phyloP scores from a whole-genome alignment of 371 early-diverging fungal genomes.

The Capniomyces stellatus region DNA sequence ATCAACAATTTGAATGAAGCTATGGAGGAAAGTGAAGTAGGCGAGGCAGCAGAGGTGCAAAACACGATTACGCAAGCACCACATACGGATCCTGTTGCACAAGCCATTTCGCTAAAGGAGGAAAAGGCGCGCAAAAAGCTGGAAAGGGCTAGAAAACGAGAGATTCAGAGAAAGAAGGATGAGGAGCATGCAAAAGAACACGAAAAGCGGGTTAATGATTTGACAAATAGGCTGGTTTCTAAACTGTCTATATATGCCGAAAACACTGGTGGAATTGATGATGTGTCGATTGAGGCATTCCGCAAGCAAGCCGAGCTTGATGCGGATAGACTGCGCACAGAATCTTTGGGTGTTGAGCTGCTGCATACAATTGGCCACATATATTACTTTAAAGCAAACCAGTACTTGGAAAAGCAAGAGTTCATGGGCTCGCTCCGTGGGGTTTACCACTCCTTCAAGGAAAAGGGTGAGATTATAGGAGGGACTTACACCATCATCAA shows the following conservation, averaged over 20 bases:
- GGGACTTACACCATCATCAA: conserved; percentile 78
- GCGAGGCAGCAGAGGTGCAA: not conserved
- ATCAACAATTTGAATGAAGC: conserved; percentile 54
- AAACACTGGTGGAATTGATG: conserved; percentile 27
- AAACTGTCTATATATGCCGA: conserved; percentile 68
- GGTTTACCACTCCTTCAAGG: conserved; percentile 43
- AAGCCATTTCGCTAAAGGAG: conserved; percentile 10
- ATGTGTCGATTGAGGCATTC: conserved; percentile 38
- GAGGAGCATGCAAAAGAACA: conserved; percentile 46
- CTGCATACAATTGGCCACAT: conserved; percentile 82
- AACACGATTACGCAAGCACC: conserved; percentile 15
- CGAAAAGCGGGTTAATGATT: conserved; percentile 45
- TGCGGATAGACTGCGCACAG: conserved; percentile 69
- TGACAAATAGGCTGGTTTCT: conserved; percentile 44
- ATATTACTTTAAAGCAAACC: conserved; percentile 66
- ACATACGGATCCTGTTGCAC: not conserved
- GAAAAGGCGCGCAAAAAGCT: conserved; percentile 42
- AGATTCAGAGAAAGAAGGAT: conserved; percentile 19
- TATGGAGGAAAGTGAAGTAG: conserved; percentile 18
- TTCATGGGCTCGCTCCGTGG: conserved; percentile 37
- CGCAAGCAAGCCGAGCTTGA: conserved; percentile 46
- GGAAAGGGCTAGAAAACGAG: conserved; percentile 21
- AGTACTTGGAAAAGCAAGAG: conserved; percentile 49
- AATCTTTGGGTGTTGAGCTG: conserved; percentile 80
- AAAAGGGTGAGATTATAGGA: conserved; percentile 66